These are phyloP conservation scores for Paraglomus brasilianum DNA, from an alignment of 192 early-diverging fungal genomes.

Conservation along the genomic window DNA sequence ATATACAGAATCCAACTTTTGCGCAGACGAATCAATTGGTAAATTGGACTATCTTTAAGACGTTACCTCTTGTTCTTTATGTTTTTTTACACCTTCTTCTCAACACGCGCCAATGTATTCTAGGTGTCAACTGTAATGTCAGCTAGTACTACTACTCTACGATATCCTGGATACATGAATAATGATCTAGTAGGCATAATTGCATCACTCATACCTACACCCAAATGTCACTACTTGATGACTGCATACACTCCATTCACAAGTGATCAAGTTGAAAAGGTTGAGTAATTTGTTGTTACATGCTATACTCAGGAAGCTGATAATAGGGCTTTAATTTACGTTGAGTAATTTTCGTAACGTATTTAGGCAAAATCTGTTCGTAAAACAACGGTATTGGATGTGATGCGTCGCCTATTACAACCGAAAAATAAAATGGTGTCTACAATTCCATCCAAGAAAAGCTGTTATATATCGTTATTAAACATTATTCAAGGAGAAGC, in stretches of 20 bases:
- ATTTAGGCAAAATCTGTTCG: conserved; percentile 83
- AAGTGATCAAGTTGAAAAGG: conserved; percentile 84
- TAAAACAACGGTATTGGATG: conserved; percentile 96
- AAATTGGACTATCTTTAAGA: conserved; percentile 10
- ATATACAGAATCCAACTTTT: conserved; percentile 93
- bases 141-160: conserved; percentile 92
- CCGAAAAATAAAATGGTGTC: conserved; percentile 99
- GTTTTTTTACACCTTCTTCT: neutral
- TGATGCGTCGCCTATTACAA: conserved; percentile 94
- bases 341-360: neutral
- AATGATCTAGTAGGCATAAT: conserved; percentile 96
- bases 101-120: neutral
- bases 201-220: conserved; percentile 96
- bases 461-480: conserved; percentile 96
- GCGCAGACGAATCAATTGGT: conserved; percentile 95
- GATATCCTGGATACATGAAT: conserved; percentile 99
- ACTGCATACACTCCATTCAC: conserved; percentile 98
- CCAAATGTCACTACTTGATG: conserved; percentile 92
- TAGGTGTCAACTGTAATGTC: conserved; percentile 98
- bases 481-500: conserved; percentile 99
- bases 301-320: no score
- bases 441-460: conserved; percentile 83
- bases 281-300: conserved; percentile 37
- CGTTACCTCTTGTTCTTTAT: no score
- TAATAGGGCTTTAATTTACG: no score